Base-by-base conservation (phyloP, 179 eudicot genomes). In the Drosera spatulata region DNA sequence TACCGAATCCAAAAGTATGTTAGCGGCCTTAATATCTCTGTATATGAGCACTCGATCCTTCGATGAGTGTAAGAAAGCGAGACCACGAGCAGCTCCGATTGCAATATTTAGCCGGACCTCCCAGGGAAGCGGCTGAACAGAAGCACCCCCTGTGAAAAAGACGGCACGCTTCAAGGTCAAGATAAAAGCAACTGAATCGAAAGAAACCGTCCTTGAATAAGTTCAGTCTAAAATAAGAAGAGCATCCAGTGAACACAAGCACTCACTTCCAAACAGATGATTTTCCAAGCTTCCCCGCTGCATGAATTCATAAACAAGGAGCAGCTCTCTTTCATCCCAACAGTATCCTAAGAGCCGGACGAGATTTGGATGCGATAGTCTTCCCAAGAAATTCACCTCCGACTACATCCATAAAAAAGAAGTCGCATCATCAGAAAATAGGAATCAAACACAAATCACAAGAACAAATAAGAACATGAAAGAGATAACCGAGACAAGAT, bases 321-420 rank as follows among this genome's bases (percentile, higher is more conserved):
- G 69, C 33, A 83, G 70, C 61, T 85, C 94, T 48, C 72, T 62
- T 51, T 81, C 94, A 54, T 85, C 89, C 78, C 74, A 83, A 59
- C 94, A 86, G 58, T 83, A 86, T 2, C 94, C 89, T 61, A 83
- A 71, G 63, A 86, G 73, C 71, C 69, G 86, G 6, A 88, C 95
- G 65, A 88, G 68, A 66, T 88, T 88, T 0, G 86, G 96, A 72
- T 88, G 96, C 42, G 88, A 88, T 66, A 83, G 85, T 61, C 83
- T 82, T 61, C 95, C 96, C 56, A 88, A 65, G 71, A 88, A 86
- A 50, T 84, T 75, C 64, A 88, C 84, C 69, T 88, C 96, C 2
- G 95, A 69, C 96, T 88, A 84, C 74, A 63, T 41, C 52, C 14
- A 51, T 13, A 51, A 51, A 13, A 11, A 51, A 51, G 8, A 10